phyloP scores from a whole-genome alignment of 140 eudicot genomes.

The Senecio squalidus region DNA sequence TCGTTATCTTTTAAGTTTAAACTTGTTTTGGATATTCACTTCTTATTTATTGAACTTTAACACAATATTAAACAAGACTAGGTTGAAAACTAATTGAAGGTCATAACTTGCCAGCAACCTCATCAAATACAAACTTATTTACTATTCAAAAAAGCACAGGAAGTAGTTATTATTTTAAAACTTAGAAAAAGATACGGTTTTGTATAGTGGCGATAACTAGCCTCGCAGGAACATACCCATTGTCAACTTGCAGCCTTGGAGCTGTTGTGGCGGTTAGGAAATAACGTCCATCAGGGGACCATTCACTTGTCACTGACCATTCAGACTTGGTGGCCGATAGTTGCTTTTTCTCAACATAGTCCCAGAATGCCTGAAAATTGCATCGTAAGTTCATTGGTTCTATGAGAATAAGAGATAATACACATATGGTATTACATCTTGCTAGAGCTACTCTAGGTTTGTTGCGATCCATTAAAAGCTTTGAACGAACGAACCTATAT shows the following conservation, averaged over 20 bases:
- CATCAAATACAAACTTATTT: background rate
- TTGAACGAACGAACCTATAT: no score
- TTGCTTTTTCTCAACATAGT: conserved; percentile 70
- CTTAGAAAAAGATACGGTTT: conserved; percentile 2
- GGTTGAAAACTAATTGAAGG: background rate
- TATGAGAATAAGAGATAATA: background rate
- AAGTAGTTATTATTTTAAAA: background rate
- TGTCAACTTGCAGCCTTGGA: conserved; percentile 91
- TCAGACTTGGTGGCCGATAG: conserved; percentile 79
- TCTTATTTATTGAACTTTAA: background rate
- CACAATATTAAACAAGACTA: no score
- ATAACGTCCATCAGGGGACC: conserved; percentile 95
- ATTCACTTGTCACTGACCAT: conserved; percentile 92
- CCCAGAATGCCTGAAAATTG: conserved; percentile 80
- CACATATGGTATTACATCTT: background rate
- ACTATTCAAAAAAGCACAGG: background rate
- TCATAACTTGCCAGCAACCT: background rate
- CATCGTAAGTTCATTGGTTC: background rate
- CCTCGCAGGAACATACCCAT: conserved; percentile 58
- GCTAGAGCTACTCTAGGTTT: conserved; percentile 2
- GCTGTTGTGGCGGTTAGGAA: conserved; percentile 96
- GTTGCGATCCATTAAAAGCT: background rate
- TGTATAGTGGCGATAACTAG: background rate
- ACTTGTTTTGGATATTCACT: background rate
- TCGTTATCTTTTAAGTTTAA: background rate